Conservation (phyloP, 306 rosid genomes). For the Pueraria montana region DNA sequence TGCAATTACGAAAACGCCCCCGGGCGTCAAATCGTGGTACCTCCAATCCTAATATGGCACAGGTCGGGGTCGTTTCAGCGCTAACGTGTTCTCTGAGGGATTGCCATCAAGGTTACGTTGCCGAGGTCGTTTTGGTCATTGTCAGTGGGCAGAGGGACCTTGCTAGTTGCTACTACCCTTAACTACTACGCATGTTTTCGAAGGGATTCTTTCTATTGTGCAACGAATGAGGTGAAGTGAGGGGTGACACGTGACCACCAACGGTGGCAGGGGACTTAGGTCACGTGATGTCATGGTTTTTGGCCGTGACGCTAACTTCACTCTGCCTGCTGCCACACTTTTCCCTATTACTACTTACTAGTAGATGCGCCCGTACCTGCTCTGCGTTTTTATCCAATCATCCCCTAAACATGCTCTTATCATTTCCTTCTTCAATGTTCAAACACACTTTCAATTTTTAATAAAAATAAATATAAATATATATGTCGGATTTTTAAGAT, state of each 20-base stretch:
- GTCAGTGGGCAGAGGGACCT: constrained; percentile 35
- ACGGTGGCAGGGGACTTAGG: constrained; percentile 36
- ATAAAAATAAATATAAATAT: too few relatives aligned
- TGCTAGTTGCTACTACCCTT: too few relatives aligned
- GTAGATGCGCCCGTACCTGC: not conserved
- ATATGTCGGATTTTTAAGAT: too few relatives aligned
- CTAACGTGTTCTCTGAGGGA: constrained; percentile 45
- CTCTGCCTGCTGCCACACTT: constrained; percentile 7
- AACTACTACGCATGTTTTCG: too few relatives aligned
- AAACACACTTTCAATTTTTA: too few relatives aligned
- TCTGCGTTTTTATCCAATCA: too few relatives aligned
- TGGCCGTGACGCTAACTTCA: constrained; percentile 15
- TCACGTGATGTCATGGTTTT: constrained; percentile 58
- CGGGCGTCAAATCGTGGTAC: constrained; percentile 52
- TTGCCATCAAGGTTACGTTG: constrained; percentile 48
- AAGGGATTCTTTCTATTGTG: too few relatives aligned
- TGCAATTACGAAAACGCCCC: constrained; percentile 51
- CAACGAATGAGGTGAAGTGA: not conserved
- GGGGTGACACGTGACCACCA: constrained; percentile 38
- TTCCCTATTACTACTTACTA: too few relatives aligned
- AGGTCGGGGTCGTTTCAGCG: constrained; percentile 21
- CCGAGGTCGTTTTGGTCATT: constrained; percentile 69
- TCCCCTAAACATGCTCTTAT: too few relatives aligned
- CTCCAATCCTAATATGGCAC: constrained; percentile 48
- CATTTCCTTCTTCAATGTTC: too few relatives aligned